phyloP scores from a whole-genome alignment of 257 asterid species.

The Solanum sitiens region DNA sequence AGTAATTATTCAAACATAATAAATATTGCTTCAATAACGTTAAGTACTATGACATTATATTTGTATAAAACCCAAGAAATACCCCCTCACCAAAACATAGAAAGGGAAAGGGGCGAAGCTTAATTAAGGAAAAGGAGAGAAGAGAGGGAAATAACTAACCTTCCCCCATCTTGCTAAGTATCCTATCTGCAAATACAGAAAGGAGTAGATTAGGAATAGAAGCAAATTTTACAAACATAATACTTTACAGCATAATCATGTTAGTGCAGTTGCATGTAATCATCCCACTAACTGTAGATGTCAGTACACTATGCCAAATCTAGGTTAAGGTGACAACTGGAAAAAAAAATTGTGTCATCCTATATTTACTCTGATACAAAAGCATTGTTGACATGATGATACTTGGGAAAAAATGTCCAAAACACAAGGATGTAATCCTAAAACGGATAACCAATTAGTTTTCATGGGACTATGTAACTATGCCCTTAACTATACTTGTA shows the following conservation, averaged over 20 bases:
- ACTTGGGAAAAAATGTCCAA: neutral
- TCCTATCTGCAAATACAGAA: constrained; percentile 53
- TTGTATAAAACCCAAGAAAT: neutral
- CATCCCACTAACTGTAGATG: neutral
- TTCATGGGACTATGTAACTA: neutral
- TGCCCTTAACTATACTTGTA: neutral
- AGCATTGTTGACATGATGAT: neutral
- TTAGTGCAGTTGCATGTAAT: neutral
- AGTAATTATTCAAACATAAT: neutral
- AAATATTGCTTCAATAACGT: neutral
- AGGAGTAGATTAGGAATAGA: constrained; percentile 5
- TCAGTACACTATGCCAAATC: neutral
- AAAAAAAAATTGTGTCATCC: neutral
- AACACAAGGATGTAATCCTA: neutral
- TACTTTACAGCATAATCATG: neutral
- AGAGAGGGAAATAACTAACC: constrained; percentile 52
- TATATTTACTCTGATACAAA: neutral
- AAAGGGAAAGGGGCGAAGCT: neutral
- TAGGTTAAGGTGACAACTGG: neutral
- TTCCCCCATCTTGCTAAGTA: constrained; percentile 87
- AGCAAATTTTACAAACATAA: neutral
- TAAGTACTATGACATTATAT: neutral
- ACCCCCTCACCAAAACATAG: neutral
- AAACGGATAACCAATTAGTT: neutral
- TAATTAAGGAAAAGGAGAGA: neutral